phyloP scores from a whole-genome alignment of 2,329 filamentous ascomycete genomes.

The Xylariaceae sp. region DNA sequence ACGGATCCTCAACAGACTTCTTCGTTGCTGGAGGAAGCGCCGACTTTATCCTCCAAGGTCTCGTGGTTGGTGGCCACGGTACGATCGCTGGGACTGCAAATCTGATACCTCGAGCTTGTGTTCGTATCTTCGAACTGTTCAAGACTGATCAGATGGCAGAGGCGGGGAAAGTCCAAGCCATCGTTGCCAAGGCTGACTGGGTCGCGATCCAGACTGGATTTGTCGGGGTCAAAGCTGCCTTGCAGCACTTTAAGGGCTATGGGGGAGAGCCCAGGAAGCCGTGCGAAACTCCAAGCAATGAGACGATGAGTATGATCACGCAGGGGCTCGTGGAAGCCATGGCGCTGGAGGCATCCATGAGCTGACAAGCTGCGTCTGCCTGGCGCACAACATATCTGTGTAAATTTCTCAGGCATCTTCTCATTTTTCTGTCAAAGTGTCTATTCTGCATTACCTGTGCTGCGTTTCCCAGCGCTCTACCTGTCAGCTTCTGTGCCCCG shows the following conservation, averaged over 20 bases:
- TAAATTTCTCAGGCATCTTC: no score
- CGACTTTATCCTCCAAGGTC: slow-evolving; percentile 68
- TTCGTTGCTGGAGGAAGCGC: slow-evolving; percentile 68
- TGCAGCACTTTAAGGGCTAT: slow-evolving; percentile 36
- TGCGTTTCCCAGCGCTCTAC: no score
- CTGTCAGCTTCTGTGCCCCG: not conserved
- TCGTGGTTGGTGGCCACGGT: slow-evolving; percentile 66
- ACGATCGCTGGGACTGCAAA: slow-evolving; percentile 73
- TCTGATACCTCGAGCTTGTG: slow-evolving; percentile 61
- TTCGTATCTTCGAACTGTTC: slow-evolving; percentile 58
- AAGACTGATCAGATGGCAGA: slow-evolving; percentile 43
- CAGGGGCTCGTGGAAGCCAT: slow-evolving; percentile 33
- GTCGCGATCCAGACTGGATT: slow-evolving; percentile 44
- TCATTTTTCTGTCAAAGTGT: no score
- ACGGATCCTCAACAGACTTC: slow-evolving; percentile 39
- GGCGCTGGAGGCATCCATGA: slow-evolving; percentile 19
- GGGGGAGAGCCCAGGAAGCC: slow-evolving; percentile 36
- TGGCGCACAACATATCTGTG: no score
- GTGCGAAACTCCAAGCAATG: slow-evolving; percentile 30
- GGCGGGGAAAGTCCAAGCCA: slow-evolving; percentile 33
- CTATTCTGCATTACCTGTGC: no score
- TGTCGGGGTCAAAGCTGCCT: slow-evolving; percentile 42
- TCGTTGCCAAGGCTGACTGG: slow-evolving; percentile 43
- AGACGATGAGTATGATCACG: slow-evolving; percentile 30
- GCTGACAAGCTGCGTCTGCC: no score